Percentiles rank a stretch among this genome's conserved stretches.
phyloP scores from a whole-genome alignment of 192 early-diverging fungal species.

The Linnemannia exigua region DNA sequence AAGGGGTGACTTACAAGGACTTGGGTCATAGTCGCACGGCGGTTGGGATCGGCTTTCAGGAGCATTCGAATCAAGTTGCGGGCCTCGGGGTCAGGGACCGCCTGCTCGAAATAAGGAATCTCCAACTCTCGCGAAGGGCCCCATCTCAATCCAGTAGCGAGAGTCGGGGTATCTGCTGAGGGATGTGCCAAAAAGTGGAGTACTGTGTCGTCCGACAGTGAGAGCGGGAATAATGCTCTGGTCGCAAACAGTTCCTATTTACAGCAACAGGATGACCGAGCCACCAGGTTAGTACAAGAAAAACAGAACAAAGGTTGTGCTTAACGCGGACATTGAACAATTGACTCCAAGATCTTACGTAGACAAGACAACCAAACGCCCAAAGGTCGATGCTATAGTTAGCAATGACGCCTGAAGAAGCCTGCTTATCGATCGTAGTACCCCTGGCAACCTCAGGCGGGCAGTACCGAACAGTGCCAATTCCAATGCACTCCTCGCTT shows the following conservation, averaged over 20 bases:
- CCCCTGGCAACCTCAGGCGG: slow-evolving; percentile 65
- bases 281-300: background rate
- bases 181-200: slow-evolving; percentile 66
- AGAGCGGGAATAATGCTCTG: slow-evolving; percentile 58
- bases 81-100: slow-evolving; percentile 51
- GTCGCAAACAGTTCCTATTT: slow-evolving; percentile 62
- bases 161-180: slow-evolving; percentile 58
- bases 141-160: slow-evolving; percentile 63
- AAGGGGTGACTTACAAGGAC: slow-evolving; percentile 51
- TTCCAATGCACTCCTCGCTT: slow-evolving; percentile 61
- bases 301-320: background rate
- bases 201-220: slow-evolving; percentile 61
- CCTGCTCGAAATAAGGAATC: slow-evolving; percentile 59
- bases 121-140: slow-evolving; percentile 54
- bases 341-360: slow-evolving; percentile 40
- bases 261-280: background rate
- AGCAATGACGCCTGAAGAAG: slow-evolving; percentile 61
- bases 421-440: slow-evolving; percentile 61
- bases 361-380: slow-evolving; percentile 66
- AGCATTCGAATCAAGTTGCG: slow-evolving; percentile 57
- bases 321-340: background rate
- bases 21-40: slow-evolving; percentile 56
- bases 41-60: slow-evolving; percentile 56
- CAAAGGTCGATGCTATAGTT: slow-evolving; percentile 64
- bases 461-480: slow-evolving; percentile 66